These are phyloP conservation scores for Poa annua DNA, from an alignment of 176 grass and related monocot genomes.

Conservation along the genomic window DNA sequence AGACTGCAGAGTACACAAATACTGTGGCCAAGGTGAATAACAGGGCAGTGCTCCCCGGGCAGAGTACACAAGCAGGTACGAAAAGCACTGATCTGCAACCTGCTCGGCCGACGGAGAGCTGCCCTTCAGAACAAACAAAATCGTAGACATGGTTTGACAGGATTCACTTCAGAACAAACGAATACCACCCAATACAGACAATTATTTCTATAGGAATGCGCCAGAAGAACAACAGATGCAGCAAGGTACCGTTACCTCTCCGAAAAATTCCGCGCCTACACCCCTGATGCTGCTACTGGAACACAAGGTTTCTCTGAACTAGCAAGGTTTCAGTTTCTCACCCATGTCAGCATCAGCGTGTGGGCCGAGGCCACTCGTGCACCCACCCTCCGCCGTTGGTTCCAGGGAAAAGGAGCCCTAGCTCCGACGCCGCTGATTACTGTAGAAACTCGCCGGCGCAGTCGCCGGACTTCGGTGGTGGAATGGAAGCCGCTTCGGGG, in stretches of 20 bases:
- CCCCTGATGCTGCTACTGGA: not conserved
- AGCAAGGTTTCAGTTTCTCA: not conserved
- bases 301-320: not conserved
- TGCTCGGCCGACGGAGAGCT: constrained; percentile 3
- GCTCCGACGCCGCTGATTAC: not conserved
- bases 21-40: not conserved
- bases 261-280: not conserved
- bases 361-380: not conserved
- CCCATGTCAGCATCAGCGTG: constrained; percentile 1
- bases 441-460: not conserved
- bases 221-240: not conserved
- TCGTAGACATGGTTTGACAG: not conserved
- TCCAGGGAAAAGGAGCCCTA: not conserved
- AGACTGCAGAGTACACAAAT: not conserved
- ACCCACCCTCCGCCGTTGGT: not conserved
- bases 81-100: not conserved
- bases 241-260: not conserved
- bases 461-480: not conserved
- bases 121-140: not conserved
- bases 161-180: not conserved
- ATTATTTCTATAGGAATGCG: not conserved
- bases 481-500: not conserved
- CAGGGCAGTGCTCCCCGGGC: not conserved
- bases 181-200: not conserved
- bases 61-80: not conserved